Base-by-base conservation (phyloP, 2,329 filamentous ascomycete species). In the Phialophora verrucosa region DNA sequence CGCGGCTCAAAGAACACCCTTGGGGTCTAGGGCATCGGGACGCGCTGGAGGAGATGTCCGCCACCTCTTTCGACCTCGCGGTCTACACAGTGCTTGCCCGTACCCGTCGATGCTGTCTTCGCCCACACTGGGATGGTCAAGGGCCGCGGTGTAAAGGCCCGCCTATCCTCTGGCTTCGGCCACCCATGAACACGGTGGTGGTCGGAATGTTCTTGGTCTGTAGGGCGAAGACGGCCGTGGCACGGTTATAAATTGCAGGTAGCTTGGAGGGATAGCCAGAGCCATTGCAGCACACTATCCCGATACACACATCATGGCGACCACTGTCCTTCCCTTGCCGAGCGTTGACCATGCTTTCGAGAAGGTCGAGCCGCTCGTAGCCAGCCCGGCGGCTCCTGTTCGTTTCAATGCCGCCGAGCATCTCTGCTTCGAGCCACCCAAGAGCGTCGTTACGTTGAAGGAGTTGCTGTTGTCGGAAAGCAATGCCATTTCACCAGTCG, bases 391-490 rank as follows among this genome's bases (percentile, higher is more conserved):
- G 31, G 23, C 31, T 42, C 38, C 54, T 10, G 25, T 47, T 17
- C 32, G 47, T 35, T 89, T 89, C 71, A 76, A 84, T 55, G 80
- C 85, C 0, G 68, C 75, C 23, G 82, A 79, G 70, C 86, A 89
- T 71, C 74, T 90, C 17, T 76, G 76, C 51, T 87, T 82, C 74
- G 75, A 83, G 61, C 74, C 80, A 2, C 81, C 83, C 3, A 76
- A 79, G 11, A 78, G 82, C 63, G 78, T 85, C 59, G 76, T 84
- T 67, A 85, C 79, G 6, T 88, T 89, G 85, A 80, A 84, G 71
- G 87, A 89, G 14, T 44, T 69, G 27, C 55, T 59, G 2, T 35
- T 69, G 32, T 62, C 61, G 12, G 61, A 64, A 27, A 51, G 61
- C 27, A 51, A 63, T 63, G 66, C 63, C 27, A 63, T 75, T 14